Percentiles rank a stretch among this genome's conserved stretches.
Conservation (phyloP, 495 filamentous ascomycete genomes). For the Filosporella fistucella region DNA sequence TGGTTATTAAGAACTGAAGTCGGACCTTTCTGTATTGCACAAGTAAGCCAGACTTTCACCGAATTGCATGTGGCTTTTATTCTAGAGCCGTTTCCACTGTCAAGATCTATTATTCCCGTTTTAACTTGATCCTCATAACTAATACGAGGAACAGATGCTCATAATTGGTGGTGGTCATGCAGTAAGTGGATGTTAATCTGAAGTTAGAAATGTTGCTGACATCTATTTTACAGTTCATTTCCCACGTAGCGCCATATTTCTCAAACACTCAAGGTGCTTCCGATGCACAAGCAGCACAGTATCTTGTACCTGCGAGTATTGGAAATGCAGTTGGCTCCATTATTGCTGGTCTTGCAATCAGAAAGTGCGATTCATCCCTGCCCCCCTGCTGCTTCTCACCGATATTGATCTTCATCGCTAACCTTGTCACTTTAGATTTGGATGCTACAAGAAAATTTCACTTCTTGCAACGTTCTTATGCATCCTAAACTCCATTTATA, state of each 20-base stretch:
- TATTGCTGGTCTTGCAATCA: slow-evolving; percentile 30
- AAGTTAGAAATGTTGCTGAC: no score
- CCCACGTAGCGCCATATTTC: slow-evolving; percentile 62
- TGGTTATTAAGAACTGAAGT: slow-evolving; percentile 37
- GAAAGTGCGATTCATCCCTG: slow-evolving; percentile 20
- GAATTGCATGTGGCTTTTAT: no score
- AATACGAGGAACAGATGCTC: slow-evolving; percentile 46
- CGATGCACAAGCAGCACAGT: slow-evolving; percentile 51
- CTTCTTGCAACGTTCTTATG: slow-evolving; percentile 15
- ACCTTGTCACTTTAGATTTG: slow-evolving; percentile 24
- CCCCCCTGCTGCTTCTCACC: not conserved
- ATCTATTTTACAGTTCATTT: slow-evolving; percentile 40
- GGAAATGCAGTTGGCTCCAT: slow-evolving; percentile 63
- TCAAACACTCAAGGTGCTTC: slow-evolving; percentile 53
- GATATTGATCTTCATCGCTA: no score
- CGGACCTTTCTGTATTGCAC: slow-evolving; percentile 31
- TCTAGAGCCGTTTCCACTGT: no score
- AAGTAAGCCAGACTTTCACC: slow-evolving; percentile 1
- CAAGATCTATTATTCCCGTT: no score
- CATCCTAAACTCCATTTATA: slow-evolving; percentile 19
- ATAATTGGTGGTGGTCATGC: slow-evolving; percentile 53
- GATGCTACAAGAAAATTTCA: slow-evolving; percentile 26
- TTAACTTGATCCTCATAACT: no score
- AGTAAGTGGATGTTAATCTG: slow-evolving; percentile 43
- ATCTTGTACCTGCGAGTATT: slow-evolving; percentile 58